Evolutionary conservation across 306 rosid genomes (phyloP), one percentile per base, ranked within the genome.

Genomic region (Styphnolobium japonicum): DNA sequence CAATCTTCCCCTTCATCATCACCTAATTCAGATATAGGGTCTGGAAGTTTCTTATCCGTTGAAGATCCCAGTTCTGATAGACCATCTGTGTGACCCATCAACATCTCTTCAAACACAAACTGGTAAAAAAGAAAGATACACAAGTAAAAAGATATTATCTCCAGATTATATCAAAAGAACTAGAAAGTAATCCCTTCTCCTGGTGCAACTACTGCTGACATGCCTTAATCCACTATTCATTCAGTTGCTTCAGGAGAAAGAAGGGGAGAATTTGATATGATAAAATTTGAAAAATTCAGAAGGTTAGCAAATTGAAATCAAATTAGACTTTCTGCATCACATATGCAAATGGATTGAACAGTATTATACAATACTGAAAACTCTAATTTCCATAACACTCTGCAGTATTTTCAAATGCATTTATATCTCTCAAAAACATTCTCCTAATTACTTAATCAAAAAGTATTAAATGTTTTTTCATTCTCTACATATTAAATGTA

Each of bases 1-100:
- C 53, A 63, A 34, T 57, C 88, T 80, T 86, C 86, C 11, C 78
- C 81, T 40, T 89, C 93, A 31, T 85, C 92, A 10, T 86, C 83
- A 2, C 87, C 86, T 48, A 77, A 67, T 55, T 80, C 94, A 12
- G 91, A 83, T 52, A 72, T 80, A 49, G 87, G 86, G 62, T 85
- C 88, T 43, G 90, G 65, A 27, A 87, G 86, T 75, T 87, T 82
- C 53, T 80, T 90, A 78, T 81, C 87, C 82, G 29, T 85, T 4
- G 87, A 81, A 52, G 92, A 67, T 60, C 82, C 80, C 73, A 19
- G 67, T 78, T 92, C 95, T 9, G 95, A 87, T 37, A 88, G 64
- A 67, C 81, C 84, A 60, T 86, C 95, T 0, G 89, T 45, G 61
- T 87, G 89, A 80, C 97, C 96, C 88, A 84, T 69, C 86, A 88